A percentile compares a stretch with the other conserved stretches of the same genome.
These are phyloP conservation scores for Avicennia marina DNA, from an alignment of 257 asterid genomes.

Conservation along the genomic window DNA sequence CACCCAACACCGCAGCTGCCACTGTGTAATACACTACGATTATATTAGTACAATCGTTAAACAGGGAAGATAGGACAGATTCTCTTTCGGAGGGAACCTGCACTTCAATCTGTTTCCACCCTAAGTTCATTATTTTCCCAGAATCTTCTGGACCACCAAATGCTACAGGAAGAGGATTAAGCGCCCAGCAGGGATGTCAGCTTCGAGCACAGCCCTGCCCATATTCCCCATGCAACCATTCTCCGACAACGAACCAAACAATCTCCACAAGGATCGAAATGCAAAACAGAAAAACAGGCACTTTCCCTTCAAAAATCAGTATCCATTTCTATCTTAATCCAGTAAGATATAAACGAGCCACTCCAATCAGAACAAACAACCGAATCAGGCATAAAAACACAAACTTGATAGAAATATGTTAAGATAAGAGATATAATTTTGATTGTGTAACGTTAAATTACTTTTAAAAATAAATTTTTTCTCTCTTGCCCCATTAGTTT, in stretches of 20 bases:
- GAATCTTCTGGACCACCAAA: conserved; percentile 41
- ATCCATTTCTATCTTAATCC: no score
- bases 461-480: no score
- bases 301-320: no score
- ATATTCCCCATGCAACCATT: conserved; percentile 60
- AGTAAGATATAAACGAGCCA: no score
- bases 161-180: conserved; percentile 38
- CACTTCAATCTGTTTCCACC: conserved; percentile 46
- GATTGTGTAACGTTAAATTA: no score
- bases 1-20: conserved; percentile 54
- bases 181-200: conserved; percentile 52
- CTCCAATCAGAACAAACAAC: no score
- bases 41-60: conserved; percentile 43
- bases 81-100: conserved; percentile 40
- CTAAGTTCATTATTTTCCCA: conserved; percentile 38
- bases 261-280: no score
- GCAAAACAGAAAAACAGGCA: no score
- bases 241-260: background rate
- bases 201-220: conserved; percentile 65
- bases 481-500: no score
- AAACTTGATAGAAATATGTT: no score
- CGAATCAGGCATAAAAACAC: no score
- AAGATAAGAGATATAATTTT: no score
- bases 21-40: conserved; percentile 58
- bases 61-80: conserved; percentile 26